These are phyloP conservation scores for Lachnellula subtilissima DNA, from an alignment of 2,329 filamentous ascomycete species.

Conservation along the genomic window DNA sequence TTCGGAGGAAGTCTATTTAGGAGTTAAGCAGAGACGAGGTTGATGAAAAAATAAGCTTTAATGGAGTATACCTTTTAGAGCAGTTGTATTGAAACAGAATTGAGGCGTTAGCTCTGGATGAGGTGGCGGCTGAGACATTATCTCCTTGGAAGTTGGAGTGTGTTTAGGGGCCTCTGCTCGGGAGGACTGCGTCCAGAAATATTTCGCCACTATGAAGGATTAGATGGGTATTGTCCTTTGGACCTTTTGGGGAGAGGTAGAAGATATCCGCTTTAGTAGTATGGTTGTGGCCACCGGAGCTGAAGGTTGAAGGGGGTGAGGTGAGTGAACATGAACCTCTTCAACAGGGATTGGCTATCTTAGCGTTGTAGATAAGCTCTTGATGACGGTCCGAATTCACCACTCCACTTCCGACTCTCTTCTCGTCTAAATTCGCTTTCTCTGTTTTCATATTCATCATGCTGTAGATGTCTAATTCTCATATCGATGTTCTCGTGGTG, in stretches of 20 bases:
- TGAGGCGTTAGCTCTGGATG: slow-evolving; percentile 59
- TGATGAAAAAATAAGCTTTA: not conserved
- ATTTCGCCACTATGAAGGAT: slow-evolving; percentile 26
- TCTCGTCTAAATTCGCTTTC: not conserved
- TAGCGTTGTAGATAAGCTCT: slow-evolving; percentile 10
- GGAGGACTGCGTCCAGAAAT: slow-evolving; percentile 30
- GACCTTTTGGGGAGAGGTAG: not conserved
- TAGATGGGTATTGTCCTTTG: not conserved
- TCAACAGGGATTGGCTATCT: not conserved
- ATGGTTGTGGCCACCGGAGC: no score
- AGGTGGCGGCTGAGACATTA: slow-evolving; percentile 25
- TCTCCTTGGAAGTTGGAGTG: slow-evolving; percentile 13
- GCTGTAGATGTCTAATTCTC: slow-evolving; percentile 42
- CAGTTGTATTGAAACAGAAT: slow-evolving; percentile 70
- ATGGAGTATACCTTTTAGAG: slow-evolving; percentile 55
- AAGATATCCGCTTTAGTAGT: no score
- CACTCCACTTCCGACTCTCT: not conserved
- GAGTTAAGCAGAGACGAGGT: slow-evolving; percentile 2
- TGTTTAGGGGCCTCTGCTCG: slow-evolving; percentile 18
- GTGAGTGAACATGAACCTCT: not conserved
- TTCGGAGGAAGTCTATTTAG: slow-evolving; percentile 74
- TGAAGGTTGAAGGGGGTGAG: no score
- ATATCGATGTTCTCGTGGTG: slow-evolving; percentile 54
- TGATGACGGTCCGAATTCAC: slow-evolving; percentile 4
- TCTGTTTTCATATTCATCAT: slow-evolving; percentile 9